These are phyloP conservation scores for Trichoderma asperellum DNA, from an alignment of 2,329 filamentous ascomycete species.

Conservation along the genomic window DNA sequence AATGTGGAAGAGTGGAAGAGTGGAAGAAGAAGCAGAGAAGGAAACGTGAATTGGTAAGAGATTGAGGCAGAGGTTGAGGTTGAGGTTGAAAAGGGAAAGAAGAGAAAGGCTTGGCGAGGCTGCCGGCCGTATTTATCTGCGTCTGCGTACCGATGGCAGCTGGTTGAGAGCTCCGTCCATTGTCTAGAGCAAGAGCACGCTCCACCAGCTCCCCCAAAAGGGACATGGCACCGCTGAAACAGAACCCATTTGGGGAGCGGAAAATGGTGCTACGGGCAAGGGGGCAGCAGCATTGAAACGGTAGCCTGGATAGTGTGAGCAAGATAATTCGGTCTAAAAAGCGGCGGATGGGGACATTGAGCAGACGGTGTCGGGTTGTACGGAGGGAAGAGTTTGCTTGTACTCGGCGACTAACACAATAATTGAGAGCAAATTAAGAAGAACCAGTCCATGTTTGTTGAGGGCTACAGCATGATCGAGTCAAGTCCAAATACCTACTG, in stretches of 20 bases:
- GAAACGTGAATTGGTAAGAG: not conserved
- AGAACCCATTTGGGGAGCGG: not conserved
- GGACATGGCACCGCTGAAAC: slow-evolving; percentile 2
- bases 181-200: not conserved
- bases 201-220: slow-evolving; percentile 9
- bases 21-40: not conserved
- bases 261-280: not conserved
- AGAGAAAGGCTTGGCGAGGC: slow-evolving; percentile 17
- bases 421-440: no score
- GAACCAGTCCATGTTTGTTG: not conserved
- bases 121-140: slow-evolving; percentile 7
- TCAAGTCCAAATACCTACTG: no score
- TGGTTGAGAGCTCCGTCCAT: not conserved
- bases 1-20: not conserved
- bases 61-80: not conserved
- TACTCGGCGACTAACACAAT: not conserved
- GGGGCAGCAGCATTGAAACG: slow-evolving; percentile 17
- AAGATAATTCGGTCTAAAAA: not conserved
- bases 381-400: not conserved
- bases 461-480: not conserved
- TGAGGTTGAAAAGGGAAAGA: not conserved
- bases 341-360: not conserved
- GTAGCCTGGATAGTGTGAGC: slow-evolving; percentile 13
- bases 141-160: not conserved
- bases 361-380: not conserved